Evolutionary conservation across 805 yeast genomes (phyloP).

Genomic region (Teunomyces tritomae): DNA sequence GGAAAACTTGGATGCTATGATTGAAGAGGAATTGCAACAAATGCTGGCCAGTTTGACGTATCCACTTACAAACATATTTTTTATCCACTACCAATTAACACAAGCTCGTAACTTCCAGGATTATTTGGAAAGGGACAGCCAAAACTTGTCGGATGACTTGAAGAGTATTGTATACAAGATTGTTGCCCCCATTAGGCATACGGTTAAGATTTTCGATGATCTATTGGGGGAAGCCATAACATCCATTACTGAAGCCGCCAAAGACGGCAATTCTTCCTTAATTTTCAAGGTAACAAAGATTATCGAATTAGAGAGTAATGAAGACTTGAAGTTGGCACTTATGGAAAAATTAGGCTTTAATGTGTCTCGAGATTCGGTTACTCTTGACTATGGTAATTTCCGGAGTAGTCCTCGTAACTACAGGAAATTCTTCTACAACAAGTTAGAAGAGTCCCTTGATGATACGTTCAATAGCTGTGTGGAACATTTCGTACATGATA

Average conservation of each 20-base stretch:
- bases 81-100: conserved; percentile 68
- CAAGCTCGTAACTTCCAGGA: conserved; percentile 77
- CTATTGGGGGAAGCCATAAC: conserved; percentile 64
- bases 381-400: conserved; percentile 26
- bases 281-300: conserved; percentile 73
- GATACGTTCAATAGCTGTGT: conserved; percentile 69
- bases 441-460: conserved; percentile 56
- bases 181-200: conserved; percentile 42
- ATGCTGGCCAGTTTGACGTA: conserved; percentile 31
- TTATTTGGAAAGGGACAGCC: conserved; percentile 58
- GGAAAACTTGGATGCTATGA: conserved; percentile 47
- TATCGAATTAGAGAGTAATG: conserved; percentile 74
- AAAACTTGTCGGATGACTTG: conserved; percentile 55
- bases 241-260: conserved; percentile 68
- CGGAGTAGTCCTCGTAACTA: conserved; percentile 53
- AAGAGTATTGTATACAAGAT: conserved; percentile 62
- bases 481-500: conserved; percentile 47
- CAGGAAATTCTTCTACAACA: conserved; percentile 55
- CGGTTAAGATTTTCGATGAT: conserved; percentile 59
- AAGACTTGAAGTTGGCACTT: conserved; percentile 56
- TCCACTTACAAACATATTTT: conserved; percentile 54
- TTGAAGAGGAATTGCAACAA: conserved; percentile 45
- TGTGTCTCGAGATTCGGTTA: conserved; percentile 13
- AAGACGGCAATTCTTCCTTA: conserved; percentile 64
- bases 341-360: conserved; percentile 28